Conservation (phyloP, 495 filamentous ascomycete species). For the Daldinia decipiens region DNA sequence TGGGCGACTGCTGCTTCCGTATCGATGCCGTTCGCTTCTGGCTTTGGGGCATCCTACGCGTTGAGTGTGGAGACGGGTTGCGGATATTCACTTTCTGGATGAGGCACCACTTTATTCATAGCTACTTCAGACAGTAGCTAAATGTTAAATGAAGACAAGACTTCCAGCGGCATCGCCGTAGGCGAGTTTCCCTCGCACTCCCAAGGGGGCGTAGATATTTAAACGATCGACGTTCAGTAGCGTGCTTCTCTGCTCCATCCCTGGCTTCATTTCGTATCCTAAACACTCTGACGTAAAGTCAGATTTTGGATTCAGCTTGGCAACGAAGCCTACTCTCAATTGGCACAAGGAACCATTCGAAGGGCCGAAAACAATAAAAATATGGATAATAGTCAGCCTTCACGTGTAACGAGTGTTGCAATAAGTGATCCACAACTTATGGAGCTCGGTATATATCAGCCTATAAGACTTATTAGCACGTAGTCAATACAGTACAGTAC, state of each 20-base stretch:
- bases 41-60: conserved; percentile 14
- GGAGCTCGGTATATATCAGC: conserved; percentile 1
- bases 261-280: conserved; percentile 11
- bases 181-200: conserved; percentile 7
- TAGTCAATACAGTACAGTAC: no score
- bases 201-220: conserved; percentile 1
- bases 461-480: not conserved
- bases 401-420: not conserved
- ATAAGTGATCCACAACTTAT: conserved; percentile 4
- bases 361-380: conserved; percentile 5
- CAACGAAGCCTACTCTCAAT: conserved; percentile 7
- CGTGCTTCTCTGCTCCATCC: conserved; percentile 1
- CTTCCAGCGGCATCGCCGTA: not conserved
- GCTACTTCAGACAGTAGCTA: conserved; percentile 16
- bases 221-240: conserved; percentile 6
- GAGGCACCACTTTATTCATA: conserved; percentile 32
- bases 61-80: conserved; percentile 16
- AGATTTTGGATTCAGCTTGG: conserved; percentile 37
- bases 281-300: conserved; percentile 26
- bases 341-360: conserved; percentile 6
- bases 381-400: not conserved
- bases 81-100: conserved; percentile 29
- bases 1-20: conserved; percentile 2
- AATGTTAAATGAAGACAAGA: conserved; percentile 16
- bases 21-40: conserved; percentile 3